Conservation (phyloP, 2,329 filamentous ascomycete species). For the Fusarium oxysporum region DNA sequence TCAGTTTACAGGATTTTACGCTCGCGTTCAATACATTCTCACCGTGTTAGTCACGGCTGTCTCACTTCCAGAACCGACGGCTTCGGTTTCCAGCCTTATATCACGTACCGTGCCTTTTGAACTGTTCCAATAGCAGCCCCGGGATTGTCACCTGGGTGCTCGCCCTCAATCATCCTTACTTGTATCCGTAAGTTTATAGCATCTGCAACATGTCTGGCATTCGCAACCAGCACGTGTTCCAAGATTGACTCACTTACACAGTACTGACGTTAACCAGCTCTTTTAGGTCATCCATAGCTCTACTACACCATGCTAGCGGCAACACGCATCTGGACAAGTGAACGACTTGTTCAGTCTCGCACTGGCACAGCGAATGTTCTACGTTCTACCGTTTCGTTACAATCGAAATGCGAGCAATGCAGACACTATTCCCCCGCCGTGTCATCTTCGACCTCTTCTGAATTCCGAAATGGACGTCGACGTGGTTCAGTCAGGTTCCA, state of each 20-base stretch:
- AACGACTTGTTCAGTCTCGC: slow-evolving; percentile 41
- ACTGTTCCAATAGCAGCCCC: slow-evolving; percentile 14
- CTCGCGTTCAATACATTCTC: background rate
- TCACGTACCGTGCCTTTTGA: background rate
- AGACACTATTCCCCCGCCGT: slow-evolving; percentile 62
- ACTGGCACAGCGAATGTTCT: slow-evolving; percentile 19
- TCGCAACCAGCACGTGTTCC: background rate
- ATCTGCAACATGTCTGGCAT: background rate
- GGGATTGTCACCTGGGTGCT: slow-evolving; percentile 14
- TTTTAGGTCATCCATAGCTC: background rate
- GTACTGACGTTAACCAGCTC: slow-evolving; percentile 6
- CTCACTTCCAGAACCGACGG: slow-evolving; percentile 8
- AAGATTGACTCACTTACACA: background rate
- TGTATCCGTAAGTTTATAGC: slow-evolving; percentile 12
- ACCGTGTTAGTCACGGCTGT: slow-evolving; percentile 23
- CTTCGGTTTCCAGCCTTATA: background rate
- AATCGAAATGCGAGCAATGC: slow-evolving; percentile 39
- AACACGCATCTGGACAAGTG: slow-evolving; percentile 46
- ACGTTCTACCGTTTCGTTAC: slow-evolving; percentile 25
- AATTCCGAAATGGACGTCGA: slow-evolving; percentile 58
- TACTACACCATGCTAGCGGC: slow-evolving; percentile 41
- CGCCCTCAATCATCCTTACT: background rate
- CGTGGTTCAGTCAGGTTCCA: slow-evolving; percentile 58
- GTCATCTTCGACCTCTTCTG: slow-evolving; percentile 59
- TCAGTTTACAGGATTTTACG: background rate